Percentiles rank a stretch among this genome's conserved stretches.
phyloP scores from a whole-genome alignment of 176 grass and related monocot species.

The Eragrostis nindensis region DNA sequence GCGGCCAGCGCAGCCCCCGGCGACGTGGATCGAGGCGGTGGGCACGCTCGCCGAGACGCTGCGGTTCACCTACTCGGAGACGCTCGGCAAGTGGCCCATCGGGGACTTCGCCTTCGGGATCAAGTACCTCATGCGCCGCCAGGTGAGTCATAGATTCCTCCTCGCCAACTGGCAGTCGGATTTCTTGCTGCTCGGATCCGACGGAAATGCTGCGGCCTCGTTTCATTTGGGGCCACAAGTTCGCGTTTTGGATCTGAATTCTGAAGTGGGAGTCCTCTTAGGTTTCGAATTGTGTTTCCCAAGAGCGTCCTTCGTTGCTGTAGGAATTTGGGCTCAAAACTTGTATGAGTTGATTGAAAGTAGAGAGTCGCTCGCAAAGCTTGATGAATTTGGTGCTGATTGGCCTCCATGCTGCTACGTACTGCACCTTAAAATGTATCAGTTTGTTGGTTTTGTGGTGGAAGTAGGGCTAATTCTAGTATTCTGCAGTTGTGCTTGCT shows the following conservation, averaged over 20 bases:
- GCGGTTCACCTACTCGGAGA: conserved; percentile 93
- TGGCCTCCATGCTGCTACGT: no score
- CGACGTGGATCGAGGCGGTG: conserved; percentile 93
- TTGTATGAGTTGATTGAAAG: no score
- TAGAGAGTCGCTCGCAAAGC: no score
- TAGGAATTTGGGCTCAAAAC: background rate
- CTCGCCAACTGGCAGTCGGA: background rate
- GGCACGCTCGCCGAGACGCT: conserved; percentile 87
- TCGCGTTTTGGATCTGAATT: conserved; percentile 49
- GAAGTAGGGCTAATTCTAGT: conserved; percentile 19
- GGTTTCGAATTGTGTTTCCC: background rate
- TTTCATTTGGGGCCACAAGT: conserved; percentile 4
- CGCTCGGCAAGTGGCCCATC: conserved; percentile 98
- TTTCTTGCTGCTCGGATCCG: conserved; percentile 32
- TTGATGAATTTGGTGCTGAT: background rate
- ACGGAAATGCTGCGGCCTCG: conserved; percentile 16
- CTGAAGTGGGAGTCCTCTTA: conserved; percentile 11
- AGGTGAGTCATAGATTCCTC: conserved; percentile 48
- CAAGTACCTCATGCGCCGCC: conserved; percentile 93
- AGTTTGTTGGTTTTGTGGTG: background rate
- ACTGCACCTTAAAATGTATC: background rate
- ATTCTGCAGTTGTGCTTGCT: background rate
- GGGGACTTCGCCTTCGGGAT: conserved; percentile 96
- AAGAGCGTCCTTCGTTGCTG: conserved; percentile 12
- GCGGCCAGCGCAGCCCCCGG: conserved; percentile 74